These are phyloP conservation scores for Apophysomyces elegans DNA, from an alignment of 371 early-diverging fungal genomes.

Conservation along the genomic window DNA sequence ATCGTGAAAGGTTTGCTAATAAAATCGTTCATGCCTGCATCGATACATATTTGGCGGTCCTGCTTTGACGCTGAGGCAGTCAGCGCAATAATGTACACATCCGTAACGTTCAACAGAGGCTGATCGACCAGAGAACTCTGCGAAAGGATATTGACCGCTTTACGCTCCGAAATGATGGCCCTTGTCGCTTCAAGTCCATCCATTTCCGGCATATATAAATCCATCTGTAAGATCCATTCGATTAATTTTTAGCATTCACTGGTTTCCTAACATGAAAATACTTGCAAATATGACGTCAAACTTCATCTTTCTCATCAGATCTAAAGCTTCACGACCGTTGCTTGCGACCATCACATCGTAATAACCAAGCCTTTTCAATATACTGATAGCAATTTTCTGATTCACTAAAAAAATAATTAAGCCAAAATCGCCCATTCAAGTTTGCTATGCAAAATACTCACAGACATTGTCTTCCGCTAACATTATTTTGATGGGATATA, in stretches of 20 bases:
- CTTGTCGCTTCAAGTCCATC: slow-evolving; percentile 54
- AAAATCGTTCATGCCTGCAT: slow-evolving; percentile 68
- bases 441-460: slow-evolving; percentile 18
- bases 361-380: slow-evolving; percentile 59
- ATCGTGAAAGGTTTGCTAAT: slow-evolving; percentile 64
- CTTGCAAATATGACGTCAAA: slow-evolving; percentile 57
- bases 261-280: neutral
- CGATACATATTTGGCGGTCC: slow-evolving; percentile 64
- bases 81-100: slow-evolving; percentile 64
- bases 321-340: slow-evolving; percentile 60
- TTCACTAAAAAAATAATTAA: slow-evolving; percentile 39
- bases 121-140: neutral
- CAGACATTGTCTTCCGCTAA: slow-evolving; percentile 57
- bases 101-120: slow-evolving; percentile 39
- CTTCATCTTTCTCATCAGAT: slow-evolving; percentile 40
- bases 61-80: slow-evolving; percentile 64
- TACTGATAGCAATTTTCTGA: slow-evolving; percentile 63
- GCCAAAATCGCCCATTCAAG: neutral
- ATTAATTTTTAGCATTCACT: neutral
- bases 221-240: slow-evolving; percentile 36
- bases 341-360: slow-evolving; percentile 56
- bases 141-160: slow-evolving; percentile 4
- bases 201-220: slow-evolving; percentile 59
- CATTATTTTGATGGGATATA: slow-evolving; percentile 45
- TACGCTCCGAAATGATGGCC: slow-evolving; percentile 42